Percentiles rank a stretch among this genome's conserved stretches.
Conservation (phyloP, 2,329 filamentous ascomycete species). For the Celoporthe dispersa region DNA sequence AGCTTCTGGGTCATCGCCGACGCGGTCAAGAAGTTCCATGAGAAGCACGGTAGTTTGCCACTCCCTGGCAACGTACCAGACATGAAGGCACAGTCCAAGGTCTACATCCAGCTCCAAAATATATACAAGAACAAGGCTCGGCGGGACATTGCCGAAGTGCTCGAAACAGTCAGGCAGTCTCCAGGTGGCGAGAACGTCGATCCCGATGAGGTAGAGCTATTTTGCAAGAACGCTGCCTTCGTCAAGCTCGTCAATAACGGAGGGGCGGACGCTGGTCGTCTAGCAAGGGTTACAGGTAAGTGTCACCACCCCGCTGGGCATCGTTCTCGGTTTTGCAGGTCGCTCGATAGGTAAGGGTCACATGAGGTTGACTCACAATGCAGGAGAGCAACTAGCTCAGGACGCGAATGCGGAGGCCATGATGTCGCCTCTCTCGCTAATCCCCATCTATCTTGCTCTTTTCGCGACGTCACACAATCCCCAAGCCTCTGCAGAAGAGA, state of each 20-base stretch:
- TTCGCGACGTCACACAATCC: slow-evolving; percentile 54
- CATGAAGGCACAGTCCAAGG: slow-evolving; percentile 92
- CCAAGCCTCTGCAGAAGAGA: slow-evolving; percentile 54
- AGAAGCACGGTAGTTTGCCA: slow-evolving; percentile 73
- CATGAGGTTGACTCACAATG: slow-evolving; percentile 35
- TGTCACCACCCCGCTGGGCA: slow-evolving; percentile 25
- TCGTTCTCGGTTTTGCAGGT: background rate
- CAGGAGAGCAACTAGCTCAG: slow-evolving; percentile 59
- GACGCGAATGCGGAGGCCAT: slow-evolving; percentile 56
- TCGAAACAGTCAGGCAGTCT: slow-evolving; percentile 62
- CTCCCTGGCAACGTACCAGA: slow-evolving; percentile 88
- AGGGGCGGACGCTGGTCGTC: slow-evolving; percentile 47
- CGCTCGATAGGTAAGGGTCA: background rate
- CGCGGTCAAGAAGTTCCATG: slow-evolving; percentile 78
- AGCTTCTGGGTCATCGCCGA: slow-evolving; percentile 89
- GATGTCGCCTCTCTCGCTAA: slow-evolving; percentile 60
- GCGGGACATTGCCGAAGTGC: slow-evolving; percentile 75
- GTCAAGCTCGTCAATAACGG: slow-evolving; percentile 79
- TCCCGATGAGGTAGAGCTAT: slow-evolving; percentile 79
- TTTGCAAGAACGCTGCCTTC: slow-evolving; percentile 94
- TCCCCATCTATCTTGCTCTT: slow-evolving; percentile 72
- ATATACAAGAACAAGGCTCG: slow-evolving; percentile 91
- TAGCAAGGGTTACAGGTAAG: slow-evolving; percentile 61
- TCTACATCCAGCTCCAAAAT: slow-evolving; percentile 89
- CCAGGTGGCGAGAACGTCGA: slow-evolving; percentile 60